Evolutionary conservation across 371 early-diverging fungal species (phyloP).

Genomic region (Phascolomyces articulosus): DNA sequence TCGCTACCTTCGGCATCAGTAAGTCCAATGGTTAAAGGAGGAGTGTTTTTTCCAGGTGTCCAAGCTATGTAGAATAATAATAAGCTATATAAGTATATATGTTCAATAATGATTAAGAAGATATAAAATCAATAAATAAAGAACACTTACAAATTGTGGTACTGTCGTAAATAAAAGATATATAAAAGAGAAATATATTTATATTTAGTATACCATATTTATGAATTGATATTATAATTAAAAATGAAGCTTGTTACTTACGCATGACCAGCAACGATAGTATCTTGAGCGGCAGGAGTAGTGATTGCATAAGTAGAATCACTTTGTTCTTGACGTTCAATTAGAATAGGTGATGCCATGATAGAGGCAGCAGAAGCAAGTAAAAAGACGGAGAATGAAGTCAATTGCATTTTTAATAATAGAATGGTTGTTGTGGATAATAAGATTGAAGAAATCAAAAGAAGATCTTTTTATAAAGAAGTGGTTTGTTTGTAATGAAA

Average conservation of each 20-base stretch:
- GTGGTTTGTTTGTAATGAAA: too few species aligned
- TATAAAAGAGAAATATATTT: not conserved
- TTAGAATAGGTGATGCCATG: not conserved
- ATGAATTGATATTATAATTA: not conserved
- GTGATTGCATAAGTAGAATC: not conserved
- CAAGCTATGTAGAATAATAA: not conserved
- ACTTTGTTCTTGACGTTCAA: not conserved
- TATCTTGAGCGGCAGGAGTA: not conserved
- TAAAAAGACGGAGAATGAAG: not conserved
- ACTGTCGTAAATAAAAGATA: not conserved
- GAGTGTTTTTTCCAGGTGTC: not conserved
- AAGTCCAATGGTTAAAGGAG: not conserved
- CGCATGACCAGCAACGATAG: not conserved
- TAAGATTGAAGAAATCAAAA: not conserved
- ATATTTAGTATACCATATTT: not conserved
- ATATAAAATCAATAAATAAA: too few species aligned
- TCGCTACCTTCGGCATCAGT: not conserved
- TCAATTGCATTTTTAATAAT: slow-evolving; percentile 7
- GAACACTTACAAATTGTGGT: slow-evolving; percentile 2
- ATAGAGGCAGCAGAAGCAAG: not conserved
- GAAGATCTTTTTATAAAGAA: not conserved
- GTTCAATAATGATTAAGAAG: too few species aligned
- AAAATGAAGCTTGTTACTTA: not conserved
- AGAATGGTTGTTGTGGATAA: too few species aligned
- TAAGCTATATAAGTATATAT: not conserved